Conservation (phyloP, 495 filamentous ascomycete species). For the Sabuloglossum arenarium region DNA sequence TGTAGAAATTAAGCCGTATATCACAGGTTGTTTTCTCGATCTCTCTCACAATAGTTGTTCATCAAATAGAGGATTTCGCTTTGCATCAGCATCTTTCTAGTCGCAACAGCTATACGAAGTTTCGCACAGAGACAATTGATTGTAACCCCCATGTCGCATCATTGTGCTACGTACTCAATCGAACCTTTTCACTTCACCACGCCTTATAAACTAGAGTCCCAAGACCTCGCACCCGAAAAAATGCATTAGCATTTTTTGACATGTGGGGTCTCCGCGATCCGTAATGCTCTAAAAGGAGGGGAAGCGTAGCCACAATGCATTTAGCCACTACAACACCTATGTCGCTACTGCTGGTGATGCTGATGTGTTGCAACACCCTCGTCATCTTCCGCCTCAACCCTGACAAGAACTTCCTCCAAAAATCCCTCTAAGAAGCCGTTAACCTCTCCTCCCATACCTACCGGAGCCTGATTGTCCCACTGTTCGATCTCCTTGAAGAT, state of each 20-base stretch:
- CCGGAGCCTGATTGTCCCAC: slow-evolving; percentile 59
- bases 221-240: background rate
- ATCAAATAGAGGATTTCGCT: no score
- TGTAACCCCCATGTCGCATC: background rate
- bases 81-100: no score
- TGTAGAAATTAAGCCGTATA: background rate
- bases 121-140: no score
- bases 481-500: slow-evolving; percentile 75
- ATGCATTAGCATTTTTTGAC: no score
- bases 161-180: background rate
- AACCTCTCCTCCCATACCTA: slow-evolving; percentile 82
- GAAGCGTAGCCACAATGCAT: background rate
- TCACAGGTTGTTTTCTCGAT: background rate
- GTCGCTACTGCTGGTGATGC: background rate
- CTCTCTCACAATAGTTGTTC: no score
- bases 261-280: background rate
- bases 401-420: slow-evolving; percentile 82
- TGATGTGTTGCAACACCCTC: slow-evolving; percentile 14
- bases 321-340: background rate
- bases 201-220: background rate
- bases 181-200: background rate
- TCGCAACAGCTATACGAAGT: background rate
- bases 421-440: slow-evolving; percentile 74
- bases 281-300: background rate
- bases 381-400: slow-evolving; percentile 70